Percentiles rank a stretch among this genome's conserved stretches.
Evolutionary conservation across 163 green algal genomes (phyloP).

Genomic region (Chlamydomonas reinhardtii): DNA sequence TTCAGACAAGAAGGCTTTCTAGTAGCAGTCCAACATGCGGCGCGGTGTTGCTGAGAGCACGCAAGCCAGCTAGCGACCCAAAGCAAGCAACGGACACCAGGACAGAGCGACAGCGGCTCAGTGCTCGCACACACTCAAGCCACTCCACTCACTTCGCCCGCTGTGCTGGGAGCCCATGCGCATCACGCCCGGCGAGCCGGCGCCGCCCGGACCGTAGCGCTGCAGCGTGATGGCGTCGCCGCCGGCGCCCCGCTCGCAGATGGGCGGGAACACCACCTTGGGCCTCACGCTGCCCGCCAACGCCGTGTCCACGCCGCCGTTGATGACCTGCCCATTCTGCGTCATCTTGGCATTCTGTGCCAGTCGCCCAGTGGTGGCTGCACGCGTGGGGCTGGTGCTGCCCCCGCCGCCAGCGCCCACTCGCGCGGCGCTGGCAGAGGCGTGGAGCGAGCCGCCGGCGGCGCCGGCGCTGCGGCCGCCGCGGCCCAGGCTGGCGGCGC

Average conservation of each 20-base stretch:
- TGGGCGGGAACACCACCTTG: slow-evolving; percentile 70
- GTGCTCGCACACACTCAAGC: too few species aligned
- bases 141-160: slow-evolving; percentile 1
- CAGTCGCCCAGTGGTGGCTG: not conserved
- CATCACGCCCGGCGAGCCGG: not conserved
- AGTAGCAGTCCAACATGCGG: too few species aligned
- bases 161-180: slow-evolving; percentile 17
- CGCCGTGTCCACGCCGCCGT: slow-evolving; percentile 55
- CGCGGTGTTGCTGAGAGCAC: too few species aligned
- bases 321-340: slow-evolving; percentile 46
- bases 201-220: not conserved
- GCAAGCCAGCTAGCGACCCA: too few species aligned
- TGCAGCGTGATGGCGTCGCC: not conserved
- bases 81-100: too few species aligned
- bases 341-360: slow-evolving; percentile 3
- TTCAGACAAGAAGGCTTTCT: too few species aligned
- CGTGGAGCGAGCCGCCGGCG: not conserved
- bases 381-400: not conserved
- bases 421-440: not conserved
- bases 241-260: slow-evolving; percentile 44
- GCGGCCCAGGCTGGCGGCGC: not conserved
- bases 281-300: slow-evolving; percentile 52
- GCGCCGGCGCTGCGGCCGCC: not conserved
- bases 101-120: too few species aligned
- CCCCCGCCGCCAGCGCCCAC: not conserved